Conservation (phyloP, 2,329 filamentous ascomycete genomes). For the Hymenoscyphus salicellus region DNA sequence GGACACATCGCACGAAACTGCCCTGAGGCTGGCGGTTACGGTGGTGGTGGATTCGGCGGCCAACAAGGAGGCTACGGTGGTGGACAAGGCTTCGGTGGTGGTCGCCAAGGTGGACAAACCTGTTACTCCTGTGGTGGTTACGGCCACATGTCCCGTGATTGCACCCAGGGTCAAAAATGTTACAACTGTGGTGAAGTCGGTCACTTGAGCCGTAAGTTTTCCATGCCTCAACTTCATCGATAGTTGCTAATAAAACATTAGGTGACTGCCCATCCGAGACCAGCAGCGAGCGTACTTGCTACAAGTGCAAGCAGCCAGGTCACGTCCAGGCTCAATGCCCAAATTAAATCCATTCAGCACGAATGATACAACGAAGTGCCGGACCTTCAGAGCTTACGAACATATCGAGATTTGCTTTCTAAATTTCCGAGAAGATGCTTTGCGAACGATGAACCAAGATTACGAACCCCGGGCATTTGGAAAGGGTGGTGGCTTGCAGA, state of each 20-base stretch:
- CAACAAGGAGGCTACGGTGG: slow-evolving; percentile 39
- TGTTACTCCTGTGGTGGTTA: slow-evolving; percentile 98
- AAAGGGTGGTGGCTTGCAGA: slow-evolving; percentile 33
- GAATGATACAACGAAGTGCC: slow-evolving; percentile 26
- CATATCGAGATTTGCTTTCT: slow-evolving; percentile 23
- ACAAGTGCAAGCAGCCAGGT: slow-evolving; percentile 76
- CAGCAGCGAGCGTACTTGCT: slow-evolving; percentile 91
- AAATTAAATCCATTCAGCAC: slow-evolving; percentile 52
- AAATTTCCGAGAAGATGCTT: slow-evolving; percentile 30
- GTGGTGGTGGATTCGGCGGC: slow-evolving; percentile 42
- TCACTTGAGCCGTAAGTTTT: slow-evolving; percentile 46
- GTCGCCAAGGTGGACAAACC: slow-evolving; percentile 65
- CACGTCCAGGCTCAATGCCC: slow-evolving; percentile 86
- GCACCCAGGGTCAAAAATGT: slow-evolving; percentile 98
- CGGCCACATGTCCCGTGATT: slow-evolving; percentile 95
- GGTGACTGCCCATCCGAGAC: slow-evolving; percentile 95
- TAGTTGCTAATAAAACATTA: slow-evolving; percentile 21
- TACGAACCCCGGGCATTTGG: slow-evolving; percentile 34
- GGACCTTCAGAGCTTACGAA: slow-evolving; percentile 10
- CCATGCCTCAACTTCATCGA: not conserved
- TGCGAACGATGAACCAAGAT: slow-evolving; percentile 28
- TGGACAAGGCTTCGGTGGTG: slow-evolving; percentile 45
- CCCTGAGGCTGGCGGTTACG: slow-evolving; percentile 60
- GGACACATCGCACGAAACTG: slow-evolving; percentile 96
- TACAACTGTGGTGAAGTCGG: slow-evolving; percentile 97